Percentiles rank a stretch among this genome's conserved stretches.
Evolutionary conservation across 2,329 filamentous ascomycete genomes (phyloP).

Genomic region (Reticulascus tulasneorum): DNA sequence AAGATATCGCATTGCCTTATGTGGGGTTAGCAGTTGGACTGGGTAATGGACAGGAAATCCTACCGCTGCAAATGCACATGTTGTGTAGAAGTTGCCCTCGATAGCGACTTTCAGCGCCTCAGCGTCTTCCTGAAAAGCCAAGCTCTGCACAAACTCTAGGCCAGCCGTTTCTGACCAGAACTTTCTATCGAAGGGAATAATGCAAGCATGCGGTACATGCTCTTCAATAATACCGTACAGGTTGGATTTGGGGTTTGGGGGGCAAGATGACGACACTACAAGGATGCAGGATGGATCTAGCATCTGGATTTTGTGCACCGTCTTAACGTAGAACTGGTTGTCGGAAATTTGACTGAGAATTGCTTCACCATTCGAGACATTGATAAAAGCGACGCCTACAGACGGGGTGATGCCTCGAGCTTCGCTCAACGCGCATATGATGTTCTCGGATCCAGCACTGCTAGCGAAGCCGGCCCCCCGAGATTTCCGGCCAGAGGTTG

Average conservation of each 20-base stretch:
- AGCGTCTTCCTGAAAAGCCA: conserved; percentile 78
- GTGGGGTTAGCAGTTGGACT: conserved; percentile 11
- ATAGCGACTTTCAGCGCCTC: conserved; percentile 77
- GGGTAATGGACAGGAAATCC: conserved; percentile 23
- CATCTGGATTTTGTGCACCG: conserved; percentile 79
- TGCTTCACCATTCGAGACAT: conserved; percentile 78
- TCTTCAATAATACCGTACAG: conserved; percentile 72
- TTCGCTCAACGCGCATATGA: conserved; percentile 86
- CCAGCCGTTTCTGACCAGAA: conserved; percentile 81
- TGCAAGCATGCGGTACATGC: conserved; percentile 58
- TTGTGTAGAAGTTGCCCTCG: conserved; percentile 79
- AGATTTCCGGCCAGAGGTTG: too few species aligned
- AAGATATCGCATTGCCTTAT: conserved; percentile 74
- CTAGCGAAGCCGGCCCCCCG: too few species aligned
- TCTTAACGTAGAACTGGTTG: conserved; percentile 85
- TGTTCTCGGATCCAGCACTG: too few species aligned
- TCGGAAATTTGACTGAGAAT: conserved; percentile 89
- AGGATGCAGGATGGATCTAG: conserved; percentile 77
- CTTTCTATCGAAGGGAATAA: conserved; percentile 66
- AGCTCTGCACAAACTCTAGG: conserved; percentile 69
- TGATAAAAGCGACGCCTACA: conserved; percentile 82
- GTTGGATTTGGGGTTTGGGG: conserved; percentile 65
- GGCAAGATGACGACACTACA: conserved; percentile 66
- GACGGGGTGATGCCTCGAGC: conserved; percentile 81
- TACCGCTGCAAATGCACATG: conserved; percentile 82